phyloP scores from a whole-genome alignment of 2,329 filamentous ascomycete genomes.

The Exserohilum turcica region DNA sequence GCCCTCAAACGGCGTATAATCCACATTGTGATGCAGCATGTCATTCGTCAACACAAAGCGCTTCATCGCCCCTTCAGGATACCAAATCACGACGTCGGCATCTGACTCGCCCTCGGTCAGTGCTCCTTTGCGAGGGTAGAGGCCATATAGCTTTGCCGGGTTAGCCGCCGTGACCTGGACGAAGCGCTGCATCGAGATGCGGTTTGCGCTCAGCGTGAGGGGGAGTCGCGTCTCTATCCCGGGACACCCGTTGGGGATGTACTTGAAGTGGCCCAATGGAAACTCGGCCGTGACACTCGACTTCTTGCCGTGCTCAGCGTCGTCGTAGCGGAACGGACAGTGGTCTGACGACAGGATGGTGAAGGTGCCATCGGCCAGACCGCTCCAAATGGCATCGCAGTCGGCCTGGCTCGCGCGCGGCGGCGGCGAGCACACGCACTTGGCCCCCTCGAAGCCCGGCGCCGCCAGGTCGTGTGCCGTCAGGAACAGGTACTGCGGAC shows the following conservation, averaged over 20 bases:
- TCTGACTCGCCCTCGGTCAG: slow-evolving; percentile 58
- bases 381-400: slow-evolving; percentile 59
- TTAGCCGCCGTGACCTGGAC: slow-evolving; percentile 62
- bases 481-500: slow-evolving; percentile 62
- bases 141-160: slow-evolving; percentile 62
- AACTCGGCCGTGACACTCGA: slow-evolving; percentile 53
- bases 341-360: slow-evolving; percentile 58
- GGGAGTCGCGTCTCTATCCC: slow-evolving; percentile 63
- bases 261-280: slow-evolving; percentile 57
- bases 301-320: slow-evolving; percentile 52
- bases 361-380: slow-evolving; percentile 59
- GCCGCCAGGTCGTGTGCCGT: slow-evolving; percentile 57
- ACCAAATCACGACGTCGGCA: slow-evolving; percentile 63
- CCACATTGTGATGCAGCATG: slow-evolving; percentile 65
- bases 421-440: slow-evolving; percentile 61
- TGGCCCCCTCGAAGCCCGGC: slow-evolving; percentile 61
- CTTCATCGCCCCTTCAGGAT: slow-evolving; percentile 46
- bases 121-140: slow-evolving; percentile 59
- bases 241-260: slow-evolving; percentile 64
- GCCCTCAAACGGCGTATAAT: slow-evolving; percentile 68
- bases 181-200: slow-evolving; percentile 56
- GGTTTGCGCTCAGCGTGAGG: slow-evolving; percentile 49
- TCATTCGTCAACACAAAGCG: slow-evolving; percentile 57
- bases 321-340: slow-evolving; percentile 56
- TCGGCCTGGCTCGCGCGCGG: slow-evolving; percentile 55